Conservation (phyloP, 768 basidiomycete species). For the Mycena olivaceomarginata region DNA sequence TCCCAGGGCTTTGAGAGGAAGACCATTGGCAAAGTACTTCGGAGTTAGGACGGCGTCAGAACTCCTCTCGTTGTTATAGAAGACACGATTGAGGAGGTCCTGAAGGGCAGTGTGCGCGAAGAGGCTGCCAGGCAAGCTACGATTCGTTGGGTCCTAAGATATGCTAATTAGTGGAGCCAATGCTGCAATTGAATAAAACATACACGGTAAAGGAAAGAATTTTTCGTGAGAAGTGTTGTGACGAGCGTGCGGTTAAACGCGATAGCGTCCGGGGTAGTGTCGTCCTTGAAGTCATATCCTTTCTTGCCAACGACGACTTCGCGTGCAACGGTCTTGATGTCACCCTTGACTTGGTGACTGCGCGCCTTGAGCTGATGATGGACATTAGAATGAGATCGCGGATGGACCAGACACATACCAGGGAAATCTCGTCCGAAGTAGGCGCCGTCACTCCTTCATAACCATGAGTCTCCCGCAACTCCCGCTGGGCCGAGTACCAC, state of each 20-base stretch:
- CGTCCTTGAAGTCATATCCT: background rate
- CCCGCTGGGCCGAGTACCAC: background rate
- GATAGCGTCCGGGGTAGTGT: background rate
- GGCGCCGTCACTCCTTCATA: background rate
- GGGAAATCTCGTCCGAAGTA: background rate
- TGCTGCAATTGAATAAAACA: background rate
- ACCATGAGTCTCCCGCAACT: background rate
- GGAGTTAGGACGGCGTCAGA: slow-evolving; percentile 12
- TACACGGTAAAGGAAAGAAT: background rate
- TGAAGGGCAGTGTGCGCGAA: slow-evolving; percentile 1
- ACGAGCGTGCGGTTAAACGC: background rate
- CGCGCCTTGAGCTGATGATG: background rate
- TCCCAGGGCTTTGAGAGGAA: background rate
- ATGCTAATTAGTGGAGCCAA: background rate
- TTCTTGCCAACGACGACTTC: background rate
- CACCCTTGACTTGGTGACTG: slow-evolving; percentile 9
- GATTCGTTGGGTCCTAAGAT: background rate
- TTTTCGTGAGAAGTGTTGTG: background rate
- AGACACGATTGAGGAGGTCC: slow-evolving; percentile 12
- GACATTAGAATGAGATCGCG: too few relatives aligned
- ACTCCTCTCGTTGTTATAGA: slow-evolving; percentile 5
- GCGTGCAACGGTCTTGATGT: background rate
- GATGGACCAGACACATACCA: background rate
- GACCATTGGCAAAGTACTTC: background rate
- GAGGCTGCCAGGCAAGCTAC: background rate